phyloP scores from a whole-genome alignment of 31 red algal species.

The Endocladia muricata region DNA sequence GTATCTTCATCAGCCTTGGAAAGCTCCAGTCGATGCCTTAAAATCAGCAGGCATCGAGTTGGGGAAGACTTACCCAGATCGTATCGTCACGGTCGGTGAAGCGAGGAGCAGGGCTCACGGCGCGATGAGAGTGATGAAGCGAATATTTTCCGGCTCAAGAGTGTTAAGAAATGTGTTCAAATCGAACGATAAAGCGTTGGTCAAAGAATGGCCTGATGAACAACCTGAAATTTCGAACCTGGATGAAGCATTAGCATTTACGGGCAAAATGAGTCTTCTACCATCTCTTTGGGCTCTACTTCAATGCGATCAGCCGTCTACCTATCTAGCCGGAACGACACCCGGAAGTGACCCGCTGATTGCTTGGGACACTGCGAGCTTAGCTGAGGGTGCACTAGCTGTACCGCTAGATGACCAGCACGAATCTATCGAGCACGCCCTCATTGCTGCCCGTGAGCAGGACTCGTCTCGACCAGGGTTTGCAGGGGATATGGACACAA shows the following conservation, averaged over 20 bases:
- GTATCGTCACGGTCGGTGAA: conserved; percentile 52
- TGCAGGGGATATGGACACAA: not conserved
- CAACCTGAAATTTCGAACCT: conserved; percentile 26
- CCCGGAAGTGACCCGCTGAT: conserved; percentile 26
- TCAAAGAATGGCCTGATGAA: conserved; percentile 84
- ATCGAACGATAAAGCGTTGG: conserved; percentile 48
- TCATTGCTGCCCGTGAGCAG: conserved; percentile 44
- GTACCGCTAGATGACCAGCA: conserved; percentile 51
- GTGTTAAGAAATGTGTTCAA: conserved; percentile 20
- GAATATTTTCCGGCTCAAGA: conserved; percentile 53
- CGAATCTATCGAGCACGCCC: conserved; percentile 64
- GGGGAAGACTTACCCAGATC: conserved; percentile 81
- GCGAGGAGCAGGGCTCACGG: conserved; percentile 72
- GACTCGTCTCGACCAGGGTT: not conserved
- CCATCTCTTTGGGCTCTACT: conserved; percentile 85
- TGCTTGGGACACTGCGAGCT: conserved; percentile 56
- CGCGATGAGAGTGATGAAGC: conserved; percentile 72
- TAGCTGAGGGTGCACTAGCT: conserved; percentile 64
- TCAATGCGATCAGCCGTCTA: conserved; percentile 59
- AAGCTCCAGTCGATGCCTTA: conserved; percentile 75
- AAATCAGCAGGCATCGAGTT: conserved; percentile 63
- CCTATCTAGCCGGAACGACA: conserved; percentile 17
- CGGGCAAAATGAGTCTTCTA: conserved; percentile 56
- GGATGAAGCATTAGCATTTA: conserved; percentile 12
- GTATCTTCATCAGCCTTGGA: conserved; percentile 94